Evolutionary conservation across 2,329 filamentous ascomycete species (phyloP).

Genomic region (Dothideomycetes sp.): DNA sequence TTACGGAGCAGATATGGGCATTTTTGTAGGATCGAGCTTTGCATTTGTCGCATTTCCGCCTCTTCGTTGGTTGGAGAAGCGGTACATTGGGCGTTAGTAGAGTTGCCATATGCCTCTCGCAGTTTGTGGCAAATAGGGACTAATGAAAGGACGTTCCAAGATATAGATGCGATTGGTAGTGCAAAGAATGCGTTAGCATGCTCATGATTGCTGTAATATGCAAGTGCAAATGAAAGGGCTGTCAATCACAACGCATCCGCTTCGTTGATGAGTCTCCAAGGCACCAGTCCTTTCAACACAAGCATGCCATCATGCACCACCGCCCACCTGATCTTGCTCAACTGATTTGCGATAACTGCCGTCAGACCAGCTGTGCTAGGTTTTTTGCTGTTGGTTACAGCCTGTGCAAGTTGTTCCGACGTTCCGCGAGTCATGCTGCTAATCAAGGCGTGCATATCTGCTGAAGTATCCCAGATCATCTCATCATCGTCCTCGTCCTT

Average conservation of each 20-base stretch:
- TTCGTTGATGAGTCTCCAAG: slow-evolving; percentile 24
- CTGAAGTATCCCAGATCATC: slow-evolving; percentile 39
- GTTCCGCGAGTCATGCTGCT: slow-evolving; percentile 28
- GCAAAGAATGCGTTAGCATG: no score
- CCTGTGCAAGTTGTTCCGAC: slow-evolving; percentile 23
- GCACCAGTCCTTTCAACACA: slow-evolving; percentile 35
- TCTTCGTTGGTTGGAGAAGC: slow-evolving; percentile 11
- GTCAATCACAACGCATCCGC: slow-evolving; percentile 7
- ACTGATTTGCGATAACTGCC: slow-evolving; percentile 42
- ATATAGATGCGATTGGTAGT: no score
- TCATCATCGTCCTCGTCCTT: slow-evolving; percentile 29
- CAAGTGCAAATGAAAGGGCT: no score
- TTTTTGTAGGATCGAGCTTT: slow-evolving; percentile 11
- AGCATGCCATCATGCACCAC: slow-evolving; percentile 52
- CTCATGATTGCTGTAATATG: no score
- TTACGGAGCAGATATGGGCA: slow-evolving; percentile 6
- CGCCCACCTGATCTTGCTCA: slow-evolving; percentile 49
- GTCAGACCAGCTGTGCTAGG: slow-evolving; percentile 42
- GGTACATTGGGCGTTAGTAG: slow-evolving; percentile 5
- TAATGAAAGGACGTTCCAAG: no score
- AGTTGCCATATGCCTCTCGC: no score
- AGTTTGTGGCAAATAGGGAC: no score
- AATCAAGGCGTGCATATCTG: slow-evolving; percentile 37
- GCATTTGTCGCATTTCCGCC: slow-evolving; percentile 10
- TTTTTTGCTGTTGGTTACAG: slow-evolving; percentile 25